Evolutionary conservation across 345 rosid genomes (phyloP).

Genomic region (Syzygium grande): DNA sequence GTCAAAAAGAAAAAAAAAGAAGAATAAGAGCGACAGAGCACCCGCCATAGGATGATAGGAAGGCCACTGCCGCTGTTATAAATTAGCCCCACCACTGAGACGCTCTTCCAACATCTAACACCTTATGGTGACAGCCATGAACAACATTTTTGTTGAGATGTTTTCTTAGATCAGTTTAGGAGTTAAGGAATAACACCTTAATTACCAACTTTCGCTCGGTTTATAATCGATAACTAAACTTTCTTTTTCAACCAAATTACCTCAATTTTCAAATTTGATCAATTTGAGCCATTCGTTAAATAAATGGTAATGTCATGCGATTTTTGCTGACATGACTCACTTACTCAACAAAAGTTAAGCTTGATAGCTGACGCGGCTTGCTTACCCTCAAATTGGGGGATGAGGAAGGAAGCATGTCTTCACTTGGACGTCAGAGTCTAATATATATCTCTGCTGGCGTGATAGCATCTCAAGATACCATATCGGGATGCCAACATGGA

Average conservation of each 20-base stretch:
- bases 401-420: neutral
- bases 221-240: neutral
- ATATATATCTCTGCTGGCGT: too few relatives aligned
- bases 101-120: neutral
- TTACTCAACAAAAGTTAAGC: too few relatives aligned
- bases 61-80: neutral
- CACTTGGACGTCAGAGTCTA: too few relatives aligned
- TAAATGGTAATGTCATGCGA: neutral
- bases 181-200: neutral
- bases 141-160: neutral
- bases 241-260: neutral
- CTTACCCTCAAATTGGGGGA: neutral
- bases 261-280: neutral
- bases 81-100: rapidly evolving
- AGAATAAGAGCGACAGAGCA: too few relatives aligned
- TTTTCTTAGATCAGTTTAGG: rapidly evolving
- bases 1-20: too few relatives aligned
- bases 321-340: neutral
- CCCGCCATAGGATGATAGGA: neutral
- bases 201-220: neutral
- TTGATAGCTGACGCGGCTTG: too few relatives aligned
- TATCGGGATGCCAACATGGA: too few relatives aligned
- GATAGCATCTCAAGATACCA: too few relatives aligned
- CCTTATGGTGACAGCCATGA: neutral
- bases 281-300: neutral